Evolutionary conservation across 805 yeast genomes (phyloP).

Genomic region (Starmerella sp.): DNA sequence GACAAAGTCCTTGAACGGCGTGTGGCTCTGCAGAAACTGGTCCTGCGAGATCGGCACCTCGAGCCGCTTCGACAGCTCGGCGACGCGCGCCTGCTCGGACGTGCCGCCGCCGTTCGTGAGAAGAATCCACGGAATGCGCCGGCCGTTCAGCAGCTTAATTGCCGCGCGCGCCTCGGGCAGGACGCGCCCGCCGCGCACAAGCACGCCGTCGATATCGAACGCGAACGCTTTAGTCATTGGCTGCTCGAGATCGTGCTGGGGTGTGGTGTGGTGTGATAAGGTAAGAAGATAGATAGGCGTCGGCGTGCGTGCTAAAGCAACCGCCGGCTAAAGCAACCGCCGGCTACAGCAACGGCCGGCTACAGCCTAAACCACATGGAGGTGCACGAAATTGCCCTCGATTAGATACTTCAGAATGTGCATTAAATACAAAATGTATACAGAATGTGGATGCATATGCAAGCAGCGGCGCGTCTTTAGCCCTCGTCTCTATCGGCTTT

Average conservation of each 20-base stretch:
- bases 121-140: conserved; percentile 71
- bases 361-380: no score
- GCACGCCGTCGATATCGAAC: conserved; percentile 87
- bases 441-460: no score
- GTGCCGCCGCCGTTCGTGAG: conserved; percentile 92
- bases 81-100: conserved; percentile 63
- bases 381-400: no score
- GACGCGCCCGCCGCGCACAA: conserved; percentile 72
- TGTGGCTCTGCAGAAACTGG: conserved; percentile 86
- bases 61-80: conserved; percentile 54
- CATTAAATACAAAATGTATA: no score
- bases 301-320: not conserved
- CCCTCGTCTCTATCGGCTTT: conserved; percentile 30
- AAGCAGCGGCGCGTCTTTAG: no score
- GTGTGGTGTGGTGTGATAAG: not conserved
- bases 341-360: not conserved
- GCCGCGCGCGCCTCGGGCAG: conserved; percentile 74
- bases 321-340: not conserved
- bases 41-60: conserved; percentile 52
- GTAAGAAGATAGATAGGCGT: not conserved
- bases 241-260: not conserved
- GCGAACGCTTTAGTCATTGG: conserved; percentile 50
- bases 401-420: no score
- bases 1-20: conserved; percentile 81
- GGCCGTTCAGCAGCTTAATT: conserved; percentile 55